Evolutionary conservation across 768 basidiomycete species (phyloP), one percentile per base, ranked within the genome.

Genomic region (Stropharia rugosoannulata): DNA sequence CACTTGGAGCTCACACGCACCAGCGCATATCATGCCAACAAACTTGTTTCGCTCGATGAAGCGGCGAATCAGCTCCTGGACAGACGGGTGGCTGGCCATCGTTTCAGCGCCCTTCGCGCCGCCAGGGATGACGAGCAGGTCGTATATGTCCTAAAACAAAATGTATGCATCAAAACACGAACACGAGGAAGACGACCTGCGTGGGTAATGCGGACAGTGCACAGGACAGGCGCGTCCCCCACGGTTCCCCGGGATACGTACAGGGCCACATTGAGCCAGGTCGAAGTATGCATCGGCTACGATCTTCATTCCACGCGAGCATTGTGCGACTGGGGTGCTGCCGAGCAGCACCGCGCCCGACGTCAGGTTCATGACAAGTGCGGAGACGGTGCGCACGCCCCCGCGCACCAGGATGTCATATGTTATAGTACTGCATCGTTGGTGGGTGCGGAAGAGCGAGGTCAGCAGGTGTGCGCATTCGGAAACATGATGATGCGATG

Each of bases 21-120:
- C 90, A 49, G 91, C 91, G 63, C 91, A 93, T 44, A 93, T 90
- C 90, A 93, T 91, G 1, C 84, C 91, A 22, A 93, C 86, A 25
- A 80, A 63, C 64, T 86, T 89, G 12, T 74, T 76, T 22, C 72
- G 59, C 19, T 75, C 66, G 43, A 89, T 65, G 62, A 83, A 92
- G 18, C 75, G 69, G 52, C 77, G 74, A 11, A 93, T 79, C 9
- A 91, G 75, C 0, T 76, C 72, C 64, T 92, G 88, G 1, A 93
- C 87, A 2, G 69, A 72, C 16, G 71, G 62, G 50, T 77, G 83
- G 29, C 74, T 73, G 0, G 90, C 83, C 41, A 93, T 83, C 0
- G 85, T 88, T 49, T 87, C 83, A 0, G 91, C 89, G 10, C 91
- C 91, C 66, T 84, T 82, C 6, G 88, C 81, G 5, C 91, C 91